Percentiles rank a stretch among this genome's conserved stretches.
These are phyloP conservation scores for Vitis amurensis DNA, from an alignment of 164 flowering plant genomes.

Conservation along the genomic window DNA sequence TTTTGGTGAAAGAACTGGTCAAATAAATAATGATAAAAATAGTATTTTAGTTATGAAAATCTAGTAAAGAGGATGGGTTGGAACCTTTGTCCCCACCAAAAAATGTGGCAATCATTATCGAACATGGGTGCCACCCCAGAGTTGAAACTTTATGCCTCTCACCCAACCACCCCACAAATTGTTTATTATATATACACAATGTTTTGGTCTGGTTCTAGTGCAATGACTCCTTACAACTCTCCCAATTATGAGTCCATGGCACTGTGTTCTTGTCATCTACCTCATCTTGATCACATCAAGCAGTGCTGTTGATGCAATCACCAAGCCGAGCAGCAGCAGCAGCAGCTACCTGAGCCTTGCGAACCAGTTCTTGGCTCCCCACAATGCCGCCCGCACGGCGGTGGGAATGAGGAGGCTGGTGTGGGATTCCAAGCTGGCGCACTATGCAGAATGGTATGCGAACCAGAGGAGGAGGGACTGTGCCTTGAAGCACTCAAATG, in stretches of 20 bases:
- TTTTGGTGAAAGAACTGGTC: no score
- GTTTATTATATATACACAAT: not conserved
- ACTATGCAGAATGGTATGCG: slow-evolving; percentile 51
- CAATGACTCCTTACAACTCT: no score
- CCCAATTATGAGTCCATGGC: no score
- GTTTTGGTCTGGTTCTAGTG: no score
- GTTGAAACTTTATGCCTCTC: slow-evolving; percentile 20
- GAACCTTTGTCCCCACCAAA: slow-evolving; percentile 1
- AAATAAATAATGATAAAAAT: no score
- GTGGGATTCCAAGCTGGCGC: slow-evolving; percentile 54
- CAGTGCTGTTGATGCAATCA: not conserved
- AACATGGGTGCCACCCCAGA: slow-evolving; percentile 64
- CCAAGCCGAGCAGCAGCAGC: not conserved
- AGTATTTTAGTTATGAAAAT: no score
- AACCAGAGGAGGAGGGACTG: slow-evolving; percentile 46
- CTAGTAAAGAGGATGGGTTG: not conserved
- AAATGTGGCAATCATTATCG: slow-evolving; percentile 56
- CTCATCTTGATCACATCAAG: slow-evolving; percentile 22
- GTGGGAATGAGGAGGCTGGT: slow-evolving; percentile 35
- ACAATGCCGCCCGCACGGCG: slow-evolving; percentile 47
- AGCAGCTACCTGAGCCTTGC: slow-evolving; percentile 4
- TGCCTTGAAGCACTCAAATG: slow-evolving; percentile 52
- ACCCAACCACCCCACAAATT: slow-evolving; percentile 8
- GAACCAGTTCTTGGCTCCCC: slow-evolving; percentile 48
- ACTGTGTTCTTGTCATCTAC: slow-evolving; percentile 2